Evolutionary conservation across 176 grass and related monocot species (phyloP).

Genomic region (Oryza longistaminata): DNA sequence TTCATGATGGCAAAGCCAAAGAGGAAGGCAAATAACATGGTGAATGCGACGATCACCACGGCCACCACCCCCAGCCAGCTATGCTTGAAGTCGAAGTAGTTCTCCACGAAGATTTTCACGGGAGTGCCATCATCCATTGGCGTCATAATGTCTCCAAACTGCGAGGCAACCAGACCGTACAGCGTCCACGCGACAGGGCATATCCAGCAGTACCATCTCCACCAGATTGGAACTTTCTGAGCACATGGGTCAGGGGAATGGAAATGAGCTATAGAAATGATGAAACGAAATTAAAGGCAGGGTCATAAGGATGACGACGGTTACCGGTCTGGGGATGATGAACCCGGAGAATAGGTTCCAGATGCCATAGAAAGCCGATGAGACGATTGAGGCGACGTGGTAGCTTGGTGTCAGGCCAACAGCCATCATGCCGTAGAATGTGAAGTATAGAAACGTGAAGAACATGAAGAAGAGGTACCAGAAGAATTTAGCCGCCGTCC

Average conservation of each 20-base stretch:
- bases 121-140: background rate
- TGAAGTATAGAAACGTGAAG: constrained; percentile 57
- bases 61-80: background rate
- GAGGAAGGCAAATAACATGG: constrained; percentile 38
- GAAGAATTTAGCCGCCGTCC: constrained; percentile 45
- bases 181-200: constrained; percentile 23
- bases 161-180: constrained; percentile 23
- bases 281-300: background rate
- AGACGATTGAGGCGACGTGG: constrained; percentile 27
- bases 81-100: background rate
- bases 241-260: background rate
- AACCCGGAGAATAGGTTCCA: constrained; percentile 57
- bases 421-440: constrained; percentile 53
- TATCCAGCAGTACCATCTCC: constrained; percentile 29
- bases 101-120: background rate
- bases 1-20: constrained; percentile 62
- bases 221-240: constrained; percentile 23
- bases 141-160: background rate
- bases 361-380: constrained; percentile 31
- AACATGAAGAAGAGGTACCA: constrained; percentile 56
- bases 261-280: background rate
- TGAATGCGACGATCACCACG: background rate
- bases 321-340: constrained; percentile 43
- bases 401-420: constrained; percentile 49
- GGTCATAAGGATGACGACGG: background rate